phyloP scores from a whole-genome alignment of 257 asterid genomes.

The Jacaranda mimosifolia region DNA sequence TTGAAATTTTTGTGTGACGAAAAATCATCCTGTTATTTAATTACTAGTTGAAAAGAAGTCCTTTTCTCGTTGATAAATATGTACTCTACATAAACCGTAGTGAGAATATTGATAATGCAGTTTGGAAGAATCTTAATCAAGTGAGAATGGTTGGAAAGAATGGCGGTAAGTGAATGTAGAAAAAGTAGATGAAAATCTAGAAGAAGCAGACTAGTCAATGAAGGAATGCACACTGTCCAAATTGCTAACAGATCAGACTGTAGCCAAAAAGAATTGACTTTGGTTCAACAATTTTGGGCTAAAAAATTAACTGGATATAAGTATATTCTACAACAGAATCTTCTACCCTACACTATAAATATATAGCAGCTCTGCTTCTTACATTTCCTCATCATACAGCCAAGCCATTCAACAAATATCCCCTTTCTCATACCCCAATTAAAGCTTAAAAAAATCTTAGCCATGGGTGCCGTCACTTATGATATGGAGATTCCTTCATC shows the following conservation, averaged over 20 bases:
- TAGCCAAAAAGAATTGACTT: not conserved
- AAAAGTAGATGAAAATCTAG: not conserved
- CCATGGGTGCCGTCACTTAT: slow-evolving; percentile 33
- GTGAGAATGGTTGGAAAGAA: no score
- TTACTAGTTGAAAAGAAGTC: no score
- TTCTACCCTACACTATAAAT: not conserved
- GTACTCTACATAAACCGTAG: no score
- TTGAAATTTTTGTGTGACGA: no score
- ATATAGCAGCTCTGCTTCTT: not conserved
- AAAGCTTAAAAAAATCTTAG: not conserved
- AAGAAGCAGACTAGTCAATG: not conserved
- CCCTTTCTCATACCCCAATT: not conserved
- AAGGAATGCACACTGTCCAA: no score
- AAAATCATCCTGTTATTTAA: no score
- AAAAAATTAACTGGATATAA: no score
- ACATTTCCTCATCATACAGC: not conserved
- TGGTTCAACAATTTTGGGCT: not conserved
- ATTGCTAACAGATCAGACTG: no score
- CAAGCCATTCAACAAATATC: not conserved
- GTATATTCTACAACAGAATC: not conserved
- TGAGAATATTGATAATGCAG: no score
- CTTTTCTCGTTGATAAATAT: no score
- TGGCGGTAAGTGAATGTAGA: not conserved
- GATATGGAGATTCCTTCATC: slow-evolving; percentile 32
- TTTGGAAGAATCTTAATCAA: no score